Base-by-base conservation (phyloP, 2,329 filamentous ascomycete species). In the Epichloe bromicola region DNA sequence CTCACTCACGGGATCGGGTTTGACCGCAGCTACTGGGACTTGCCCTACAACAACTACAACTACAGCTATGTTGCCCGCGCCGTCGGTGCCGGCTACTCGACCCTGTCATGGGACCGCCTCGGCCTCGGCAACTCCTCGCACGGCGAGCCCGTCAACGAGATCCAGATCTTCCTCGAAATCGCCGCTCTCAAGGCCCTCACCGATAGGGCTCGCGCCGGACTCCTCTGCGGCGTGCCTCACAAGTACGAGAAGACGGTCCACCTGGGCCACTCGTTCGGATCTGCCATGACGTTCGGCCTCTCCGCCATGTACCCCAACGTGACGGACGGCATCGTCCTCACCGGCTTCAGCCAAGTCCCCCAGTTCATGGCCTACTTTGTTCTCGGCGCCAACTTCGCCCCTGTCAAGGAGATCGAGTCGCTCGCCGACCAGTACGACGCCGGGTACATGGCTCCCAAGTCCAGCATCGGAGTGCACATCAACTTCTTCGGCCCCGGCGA, bases 221-320 rank as follows among this genome's bases (percentile, higher is more conserved):
- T 59, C 0, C 65, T 83, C 23, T 60, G 67, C 0, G 64, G 66
- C 19, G 61, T 76, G n/a, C 60, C 60, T 30, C 56, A 62, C 45
- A 55, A 55, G 19, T 70, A 65, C 56, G 52, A 59, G 43, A 72
- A 75, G 58, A 65, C 79, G 23, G 67, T 80, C 8, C 80, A 85
- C 60, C 70, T 82, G 15, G 82, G 81, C 12, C 80, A 85, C 67
- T 80, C 76, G 0, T 85, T 81, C 57, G 82, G 82, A 34, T 80
- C 79, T 0, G 65, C 73, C 5, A 75, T 79, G 57, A 75, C 73
- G 2, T 82, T 79, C 63, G 71, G 66, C 46, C 68, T 85, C 19
- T 73, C 75, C 7, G 70, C 70, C 45, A 60, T 67, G 52, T 67
- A 79, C 57, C 78, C 79, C 1, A 59, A 70, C 50, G 65, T 77